phyloP scores from a whole-genome alignment of 2,329 filamentous ascomycete genomes.

The Pezizomycotina sp. region DNA sequence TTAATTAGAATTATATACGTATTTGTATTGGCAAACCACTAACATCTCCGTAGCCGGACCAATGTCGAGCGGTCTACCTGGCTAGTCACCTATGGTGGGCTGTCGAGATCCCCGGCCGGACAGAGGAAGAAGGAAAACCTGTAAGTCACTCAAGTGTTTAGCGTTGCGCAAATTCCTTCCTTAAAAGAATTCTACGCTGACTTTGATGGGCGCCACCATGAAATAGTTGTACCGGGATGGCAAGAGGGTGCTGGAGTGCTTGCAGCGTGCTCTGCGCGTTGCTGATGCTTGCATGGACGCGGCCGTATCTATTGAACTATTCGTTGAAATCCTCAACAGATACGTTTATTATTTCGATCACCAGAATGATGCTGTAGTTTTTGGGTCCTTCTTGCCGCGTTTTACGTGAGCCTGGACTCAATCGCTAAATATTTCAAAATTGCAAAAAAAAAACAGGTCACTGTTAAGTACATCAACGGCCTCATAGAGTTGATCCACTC shows the following conservation, averaged over 20 bases:
- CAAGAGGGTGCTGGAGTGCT: conserved; percentile 87
- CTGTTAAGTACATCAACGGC: conserved; percentile 93
- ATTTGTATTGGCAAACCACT: no score
- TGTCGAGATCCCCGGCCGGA: conserved; percentile 58
- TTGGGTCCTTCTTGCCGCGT: no score
- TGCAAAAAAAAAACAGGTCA: conserved; percentile 40
- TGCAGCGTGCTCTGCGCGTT: conserved; percentile 85
- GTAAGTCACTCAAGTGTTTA: no score
- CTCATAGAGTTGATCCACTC: conserved; percentile 97
- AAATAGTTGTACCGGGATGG: conserved; percentile 81
- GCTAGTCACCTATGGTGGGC: conserved; percentile 98
- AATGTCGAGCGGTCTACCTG: conserved; percentile 89
- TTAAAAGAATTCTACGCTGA: not conserved
- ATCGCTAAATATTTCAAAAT: not conserved
- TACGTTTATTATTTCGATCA: conserved; percentile 99
- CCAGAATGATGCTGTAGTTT: conserved; percentile 75
- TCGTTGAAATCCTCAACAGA: conserved; percentile 93
- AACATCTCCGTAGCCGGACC: no score
- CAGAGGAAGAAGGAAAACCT: conserved; percentile 64
- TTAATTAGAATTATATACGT: no score
- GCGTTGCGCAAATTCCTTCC: conserved; percentile 3
- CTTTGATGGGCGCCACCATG: conserved; percentile 1
- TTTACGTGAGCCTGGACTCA: no score
- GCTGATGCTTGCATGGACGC: conserved; percentile 95
- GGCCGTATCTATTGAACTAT: conserved; percentile 72